Evolutionary conservation across 2,329 filamentous ascomycete genomes (phyloP).

Genomic region (Kalmusia sp.): DNA sequence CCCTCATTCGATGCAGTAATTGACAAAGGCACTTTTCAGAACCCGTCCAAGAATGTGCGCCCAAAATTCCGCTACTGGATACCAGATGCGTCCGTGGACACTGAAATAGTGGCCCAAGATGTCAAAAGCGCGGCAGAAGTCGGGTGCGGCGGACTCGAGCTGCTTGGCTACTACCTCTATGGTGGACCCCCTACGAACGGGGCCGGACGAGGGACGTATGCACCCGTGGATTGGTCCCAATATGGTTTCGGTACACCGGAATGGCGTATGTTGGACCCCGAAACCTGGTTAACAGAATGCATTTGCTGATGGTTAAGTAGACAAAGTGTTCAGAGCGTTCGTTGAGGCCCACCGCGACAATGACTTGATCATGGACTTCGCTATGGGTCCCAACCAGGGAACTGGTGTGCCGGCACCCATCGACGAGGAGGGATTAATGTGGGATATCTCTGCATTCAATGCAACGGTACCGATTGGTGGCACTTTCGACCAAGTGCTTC

Average conservation of each 20-base stretch:
- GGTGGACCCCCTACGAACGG: too few relatives aligned
- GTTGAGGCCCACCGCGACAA: conserved; percentile 39
- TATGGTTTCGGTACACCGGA: too few relatives aligned
- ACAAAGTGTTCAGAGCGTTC: conserved; percentile 23
- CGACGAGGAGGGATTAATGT: too few relatives aligned
- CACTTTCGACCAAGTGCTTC: conserved; percentile 39
- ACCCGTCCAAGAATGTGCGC: conserved; percentile 16
- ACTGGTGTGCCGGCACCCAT: too few relatives aligned
- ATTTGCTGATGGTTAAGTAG: neutral
- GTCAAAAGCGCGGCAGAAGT: too few relatives aligned
- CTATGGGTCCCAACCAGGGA: conserved; percentile 51
- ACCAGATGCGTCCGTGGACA: conserved; percentile 24
- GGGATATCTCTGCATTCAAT: conserved; percentile 36
- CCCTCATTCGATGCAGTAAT: conserved; percentile 17
- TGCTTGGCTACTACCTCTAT: too few relatives aligned
- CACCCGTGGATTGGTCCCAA: too few relatives aligned
- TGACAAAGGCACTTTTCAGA: conserved; percentile 19
- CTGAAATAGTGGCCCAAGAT: too few relatives aligned
- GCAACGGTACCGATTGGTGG: conserved; percentile 35
- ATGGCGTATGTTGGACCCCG: too few relatives aligned
- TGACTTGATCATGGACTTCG: conserved; percentile 50
- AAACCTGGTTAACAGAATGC: neutral
- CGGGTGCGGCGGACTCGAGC: too few relatives aligned
- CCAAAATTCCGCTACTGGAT: conserved; percentile 48
- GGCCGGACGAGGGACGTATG: too few relatives aligned